These are phyloP conservation scores for Arthrinium phaeospermum DNA, from an alignment of 2,329 filamentous ascomycete species.

Conservation along the genomic window DNA sequence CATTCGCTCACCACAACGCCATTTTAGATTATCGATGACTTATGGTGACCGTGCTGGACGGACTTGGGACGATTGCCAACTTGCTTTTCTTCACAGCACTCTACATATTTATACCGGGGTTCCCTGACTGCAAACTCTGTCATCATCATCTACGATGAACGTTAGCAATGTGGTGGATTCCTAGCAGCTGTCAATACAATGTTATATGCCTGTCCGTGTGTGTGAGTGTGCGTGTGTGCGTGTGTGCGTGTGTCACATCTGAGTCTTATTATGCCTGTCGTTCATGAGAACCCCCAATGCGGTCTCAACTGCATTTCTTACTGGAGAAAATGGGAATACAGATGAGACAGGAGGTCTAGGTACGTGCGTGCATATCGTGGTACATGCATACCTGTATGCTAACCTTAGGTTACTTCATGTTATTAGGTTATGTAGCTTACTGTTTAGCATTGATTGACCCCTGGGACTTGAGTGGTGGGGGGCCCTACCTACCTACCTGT, in stretches of 20 bases:
- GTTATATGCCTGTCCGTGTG: not conserved
- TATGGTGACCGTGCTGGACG: not conserved
- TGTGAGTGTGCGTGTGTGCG: no score
- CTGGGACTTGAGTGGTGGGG: not conserved
- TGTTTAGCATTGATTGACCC: not conserved
- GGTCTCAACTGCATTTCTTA: not conserved
- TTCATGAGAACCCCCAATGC: not conserved
- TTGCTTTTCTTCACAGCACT: not conserved
- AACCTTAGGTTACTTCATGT: not conserved
- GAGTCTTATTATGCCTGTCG: not conserved
- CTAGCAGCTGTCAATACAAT: constrained; percentile 8
- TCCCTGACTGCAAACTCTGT: not conserved
- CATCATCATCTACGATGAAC: constrained; percentile 8
- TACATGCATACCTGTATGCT: not conserved
- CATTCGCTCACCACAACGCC: not conserved
- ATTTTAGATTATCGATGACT: not conserved
- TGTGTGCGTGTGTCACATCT: not conserved
- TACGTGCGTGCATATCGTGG: not conserved
- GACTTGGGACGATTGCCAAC: not conserved
- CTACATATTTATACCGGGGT: not conserved
- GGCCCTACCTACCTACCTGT: not conserved
- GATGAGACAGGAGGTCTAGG: not conserved
- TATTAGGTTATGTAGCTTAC: not conserved
- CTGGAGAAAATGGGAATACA: not conserved
- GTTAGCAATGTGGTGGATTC: not conserved